Percentiles rank a stretch among this genome's conserved stretches.
phyloP scores from a whole-genome alignment of 1,284 basidiomycete genomes.

The Marasmius tenuissimus region DNA sequence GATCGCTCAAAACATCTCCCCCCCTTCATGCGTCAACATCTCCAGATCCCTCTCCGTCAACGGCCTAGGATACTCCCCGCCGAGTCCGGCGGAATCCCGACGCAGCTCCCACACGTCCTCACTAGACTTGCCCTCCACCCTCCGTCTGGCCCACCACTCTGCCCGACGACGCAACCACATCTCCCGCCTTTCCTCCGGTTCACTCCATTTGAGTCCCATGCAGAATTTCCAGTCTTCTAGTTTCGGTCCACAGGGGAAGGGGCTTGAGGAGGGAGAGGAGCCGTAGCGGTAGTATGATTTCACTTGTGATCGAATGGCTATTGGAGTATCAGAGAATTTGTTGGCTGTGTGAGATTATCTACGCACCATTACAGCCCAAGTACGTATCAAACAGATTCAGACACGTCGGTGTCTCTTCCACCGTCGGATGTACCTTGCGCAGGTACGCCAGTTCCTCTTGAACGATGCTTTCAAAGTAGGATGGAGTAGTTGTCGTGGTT shows the following conservation, averaged over 20 bases:
- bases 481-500: background rate
- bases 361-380: constrained; percentile 72
- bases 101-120: constrained; percentile 94
- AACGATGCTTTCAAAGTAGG: constrained; percentile 51
- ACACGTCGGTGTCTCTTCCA: constrained; percentile 82
- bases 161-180: constrained; percentile 86
- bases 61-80: constrained; percentile 45
- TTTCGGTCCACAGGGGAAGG: constrained; percentile 74
- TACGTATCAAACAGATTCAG: constrained; percentile 79
- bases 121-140: constrained; percentile 69
- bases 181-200: constrained; percentile 75
- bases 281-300: constrained; percentile 89
- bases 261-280: constrained; percentile 35
- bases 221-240: constrained; percentile 97
- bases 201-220: constrained; percentile 78
- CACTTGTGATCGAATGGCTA: constrained; percentile 82
- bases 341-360: constrained; percentile 11
- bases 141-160: constrained; percentile 86
- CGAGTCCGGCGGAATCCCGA: background rate
- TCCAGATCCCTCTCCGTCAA: background rate
- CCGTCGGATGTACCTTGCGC: constrained; percentile 62
- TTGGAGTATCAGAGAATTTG: background rate
- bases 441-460: constrained; percentile 68
- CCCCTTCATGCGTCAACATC: no score
- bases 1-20: constrained; percentile 34